A percentile compares a stretch with the other conserved stretches of the same genome.
phyloP scores from a whole-genome alignment of 805 yeast genomes.

The Nakazawaea molendinolei region DNA sequence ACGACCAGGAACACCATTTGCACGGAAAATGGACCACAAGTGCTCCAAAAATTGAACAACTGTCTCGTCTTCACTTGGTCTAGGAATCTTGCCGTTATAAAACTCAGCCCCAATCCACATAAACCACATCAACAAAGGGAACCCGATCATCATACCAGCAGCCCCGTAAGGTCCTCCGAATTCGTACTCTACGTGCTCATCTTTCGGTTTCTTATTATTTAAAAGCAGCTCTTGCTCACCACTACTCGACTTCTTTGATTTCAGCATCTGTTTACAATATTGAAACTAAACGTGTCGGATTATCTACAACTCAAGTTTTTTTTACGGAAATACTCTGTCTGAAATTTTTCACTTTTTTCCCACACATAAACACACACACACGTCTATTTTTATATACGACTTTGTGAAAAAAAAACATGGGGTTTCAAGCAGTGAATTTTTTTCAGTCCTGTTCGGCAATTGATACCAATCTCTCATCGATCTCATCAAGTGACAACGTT shows the following conservation, averaged over 20 bases:
- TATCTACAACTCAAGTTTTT: too few species aligned
- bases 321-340: too few species aligned
- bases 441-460: conserved; percentile 95
- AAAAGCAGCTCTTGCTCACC: not conserved
- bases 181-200: conserved; percentile 55
- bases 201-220: not conserved
- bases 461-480: conserved; percentile 88
- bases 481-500: conserved; percentile 73
- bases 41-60: conserved; percentile 43
- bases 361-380: too few species aligned
- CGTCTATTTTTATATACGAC: too few species aligned
- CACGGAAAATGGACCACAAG: conserved; percentile 37
- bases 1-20: conserved; percentile 51
- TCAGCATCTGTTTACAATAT: too few species aligned
- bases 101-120: conserved; percentile 90
- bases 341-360: too few species aligned
- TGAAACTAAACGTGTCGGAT: too few species aligned
- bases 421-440: too few species aligned
- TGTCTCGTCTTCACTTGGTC: conserved; percentile 52
- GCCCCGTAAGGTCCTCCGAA: conserved; percentile 94
- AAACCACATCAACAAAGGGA: conserved; percentile 91
- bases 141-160: conserved; percentile 83
- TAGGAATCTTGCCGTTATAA: conserved; percentile 67
- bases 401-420: too few species aligned
- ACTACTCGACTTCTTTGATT: too few species aligned